phyloP scores from a whole-genome alignment of 1,284 basidiomycete genomes.

The Apiotrichum montevideense region DNA sequence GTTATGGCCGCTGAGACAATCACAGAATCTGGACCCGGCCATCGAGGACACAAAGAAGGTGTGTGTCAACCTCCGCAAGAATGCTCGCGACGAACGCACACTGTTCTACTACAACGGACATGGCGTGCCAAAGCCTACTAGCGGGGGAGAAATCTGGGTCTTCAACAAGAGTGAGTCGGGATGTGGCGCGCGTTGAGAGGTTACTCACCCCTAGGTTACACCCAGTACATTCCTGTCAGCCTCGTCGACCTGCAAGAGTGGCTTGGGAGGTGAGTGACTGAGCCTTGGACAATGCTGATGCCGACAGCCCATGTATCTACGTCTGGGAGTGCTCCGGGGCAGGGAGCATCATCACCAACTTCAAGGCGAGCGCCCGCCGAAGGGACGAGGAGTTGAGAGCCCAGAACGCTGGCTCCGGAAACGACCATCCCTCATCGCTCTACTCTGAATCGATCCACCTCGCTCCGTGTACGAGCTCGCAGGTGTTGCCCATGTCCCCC shows the following conservation, averaged over 20 bases:
- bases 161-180: constrained; percentile 69
- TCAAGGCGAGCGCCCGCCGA: constrained; percentile 77
- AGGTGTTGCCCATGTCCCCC: constrained; percentile 88
- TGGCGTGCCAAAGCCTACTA: constrained; percentile 93
- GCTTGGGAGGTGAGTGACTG: constrained; percentile 55
- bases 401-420: constrained; percentile 22
- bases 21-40: constrained; percentile 78
- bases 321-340: constrained; percentile 99
- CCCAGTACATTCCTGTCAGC: constrained; percentile 96
- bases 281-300: constrained; percentile 6
- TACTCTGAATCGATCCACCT: constrained; percentile 90
- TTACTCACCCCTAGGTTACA: constrained; percentile 57
- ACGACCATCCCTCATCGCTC: constrained; percentile 57
- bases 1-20: constrained; percentile 14
- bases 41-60: constrained; percentile 91
- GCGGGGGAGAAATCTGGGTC: constrained; percentile 96
- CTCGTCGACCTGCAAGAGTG: constrained; percentile 87
- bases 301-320: constrained; percentile 79
- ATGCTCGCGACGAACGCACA: constrained; percentile 88
- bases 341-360: constrained; percentile 86
- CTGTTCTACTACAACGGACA: constrained; percentile 99
- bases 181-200: background rate
- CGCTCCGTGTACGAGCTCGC: constrained; percentile 86
- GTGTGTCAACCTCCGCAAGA: constrained; percentile 75
- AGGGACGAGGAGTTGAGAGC: constrained; percentile 64